Percentiles rank a stretch among this genome's conserved stretches.
Evolutionary conservation across 2,329 filamentous ascomycete species (phyloP).

Genomic region (Xylaria sp.): DNA sequence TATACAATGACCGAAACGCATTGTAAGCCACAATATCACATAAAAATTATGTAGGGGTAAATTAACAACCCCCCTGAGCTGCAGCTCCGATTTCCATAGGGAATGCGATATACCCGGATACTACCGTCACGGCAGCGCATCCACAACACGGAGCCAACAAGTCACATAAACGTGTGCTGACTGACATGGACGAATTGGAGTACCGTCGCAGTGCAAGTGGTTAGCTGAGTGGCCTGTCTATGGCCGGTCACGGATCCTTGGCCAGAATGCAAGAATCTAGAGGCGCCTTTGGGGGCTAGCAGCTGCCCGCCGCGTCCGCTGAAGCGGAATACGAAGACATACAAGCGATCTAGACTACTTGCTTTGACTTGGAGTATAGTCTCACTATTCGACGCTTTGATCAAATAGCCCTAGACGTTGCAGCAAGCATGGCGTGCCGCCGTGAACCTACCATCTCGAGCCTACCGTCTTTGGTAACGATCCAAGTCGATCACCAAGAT

Average conservation of each 20-base stretch:
- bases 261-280: slow-evolving; percentile 31
- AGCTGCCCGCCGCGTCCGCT: slow-evolving; percentile 30
- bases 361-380: slow-evolving; percentile 10
- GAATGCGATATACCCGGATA: slow-evolving; percentile 48
- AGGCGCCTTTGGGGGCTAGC: slow-evolving; percentile 33
- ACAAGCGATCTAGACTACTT: slow-evolving; percentile 35
- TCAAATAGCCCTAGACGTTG: slow-evolving; percentile 20
- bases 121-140: slow-evolving; percentile 44
- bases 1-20: slow-evolving; percentile 22
- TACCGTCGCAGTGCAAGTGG: slow-evolving; percentile 33
- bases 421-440: slow-evolving; percentile 25
- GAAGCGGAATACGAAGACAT: slow-evolving; percentile 19
- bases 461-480: slow-evolving; percentile 16
- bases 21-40: slow-evolving; percentile 19
- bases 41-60: slow-evolving; percentile 36
- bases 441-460: slow-evolving; percentile 12
- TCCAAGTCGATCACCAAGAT: slow-evolving; percentile 31
- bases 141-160: slow-evolving; percentile 36
- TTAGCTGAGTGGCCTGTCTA: slow-evolving; percentile 16
- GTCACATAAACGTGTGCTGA: slow-evolving; percentile 32
- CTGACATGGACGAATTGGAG: slow-evolving; percentile 29
- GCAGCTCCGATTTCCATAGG: slow-evolving; percentile 40
- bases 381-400: slow-evolving; percentile 14
- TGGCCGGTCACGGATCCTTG: slow-evolving; percentile 25
- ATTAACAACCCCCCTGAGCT: slow-evolving; percentile 39